Percentiles rank a stretch among this genome's conserved stretches.
phyloP scores from a whole-genome alignment of 208 protist genomes.

The Wallacemonas sp. region DNA sequence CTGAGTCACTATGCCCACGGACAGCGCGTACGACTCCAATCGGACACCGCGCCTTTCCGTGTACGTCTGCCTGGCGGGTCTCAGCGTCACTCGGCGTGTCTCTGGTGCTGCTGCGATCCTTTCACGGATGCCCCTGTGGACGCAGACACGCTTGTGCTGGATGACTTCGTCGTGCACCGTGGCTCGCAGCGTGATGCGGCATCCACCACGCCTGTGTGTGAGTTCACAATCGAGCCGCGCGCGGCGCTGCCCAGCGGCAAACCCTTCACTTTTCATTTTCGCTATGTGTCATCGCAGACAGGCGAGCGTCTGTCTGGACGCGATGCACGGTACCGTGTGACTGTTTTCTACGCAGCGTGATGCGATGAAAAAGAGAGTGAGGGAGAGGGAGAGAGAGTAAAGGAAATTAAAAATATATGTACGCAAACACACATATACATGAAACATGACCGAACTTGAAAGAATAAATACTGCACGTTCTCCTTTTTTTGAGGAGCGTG shows the following conservation, averaged over 20 bases:
- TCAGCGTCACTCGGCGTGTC: neutral
- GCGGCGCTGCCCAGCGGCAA: neutral
- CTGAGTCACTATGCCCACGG: conserved; percentile 12
- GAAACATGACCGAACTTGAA: too few relatives aligned
- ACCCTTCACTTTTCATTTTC: neutral
- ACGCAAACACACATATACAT: too few relatives aligned
- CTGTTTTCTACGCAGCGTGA: conserved; percentile 9
- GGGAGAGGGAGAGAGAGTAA: neutral
- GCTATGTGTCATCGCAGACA: neutral
- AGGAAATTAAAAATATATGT: too few relatives aligned
- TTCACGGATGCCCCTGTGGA: neutral
- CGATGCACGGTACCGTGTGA: conserved; percentile 7
- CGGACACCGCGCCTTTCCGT: conserved; percentile 7
- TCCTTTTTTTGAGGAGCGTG: too few relatives aligned
- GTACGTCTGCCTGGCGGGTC: conserved; percentile 8
- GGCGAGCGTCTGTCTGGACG: neutral
- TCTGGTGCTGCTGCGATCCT: conserved; percentile 16
- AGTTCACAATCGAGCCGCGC: conserved; percentile 2
- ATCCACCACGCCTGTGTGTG: too few relatives aligned
- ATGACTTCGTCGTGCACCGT: neutral
- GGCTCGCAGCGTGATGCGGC: neutral
- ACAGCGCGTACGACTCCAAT: conserved; percentile 10
- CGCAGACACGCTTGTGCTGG: neutral
- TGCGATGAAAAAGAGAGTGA: neutral
- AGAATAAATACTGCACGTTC: too few relatives aligned